A percentile compares a stretch with the other conserved stretches of the same genome.
Conservation (phyloP, 2,329 filamentous ascomycete species). For the Magnaporthales sp. region DNA sequence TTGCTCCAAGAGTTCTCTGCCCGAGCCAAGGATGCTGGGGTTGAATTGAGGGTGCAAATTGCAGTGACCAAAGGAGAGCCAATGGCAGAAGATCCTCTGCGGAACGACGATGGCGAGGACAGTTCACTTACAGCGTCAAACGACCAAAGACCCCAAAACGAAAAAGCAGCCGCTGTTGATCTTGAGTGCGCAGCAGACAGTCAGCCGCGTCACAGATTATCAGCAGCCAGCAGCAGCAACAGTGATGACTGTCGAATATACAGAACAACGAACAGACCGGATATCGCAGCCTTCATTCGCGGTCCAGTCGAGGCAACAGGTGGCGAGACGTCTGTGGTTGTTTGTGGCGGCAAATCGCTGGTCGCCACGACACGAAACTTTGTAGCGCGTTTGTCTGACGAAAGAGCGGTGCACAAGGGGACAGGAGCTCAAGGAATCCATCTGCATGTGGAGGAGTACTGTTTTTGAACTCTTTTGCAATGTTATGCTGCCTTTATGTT, state of each 20-base stretch:
- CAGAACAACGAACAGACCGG: constrained; percentile 36
- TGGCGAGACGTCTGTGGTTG: constrained; percentile 52
- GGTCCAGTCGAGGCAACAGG: constrained; percentile 46
- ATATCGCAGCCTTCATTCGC: constrained; percentile 43
- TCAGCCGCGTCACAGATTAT: constrained; percentile 5
- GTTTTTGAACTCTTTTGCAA: constrained; percentile 16
- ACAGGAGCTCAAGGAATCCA: constrained; percentile 55
- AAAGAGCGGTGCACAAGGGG: constrained; percentile 55
- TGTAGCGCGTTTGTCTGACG: constrained; percentile 47
- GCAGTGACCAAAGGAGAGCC: constrained; percentile 35
- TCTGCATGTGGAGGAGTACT: constrained; percentile 51
- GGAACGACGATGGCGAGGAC: not conserved
- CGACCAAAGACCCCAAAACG: not conserved
- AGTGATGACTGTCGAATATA: constrained; percentile 32
- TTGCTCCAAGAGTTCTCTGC: constrained; percentile 37
- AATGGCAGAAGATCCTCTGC: not conserved
- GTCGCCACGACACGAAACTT: constrained; percentile 45
- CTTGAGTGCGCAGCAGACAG: constrained; percentile 15
- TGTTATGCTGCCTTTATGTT: not conserved
- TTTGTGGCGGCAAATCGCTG: constrained; percentile 48
- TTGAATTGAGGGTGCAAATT: constrained; percentile 43
- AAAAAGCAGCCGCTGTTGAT: constrained; percentile 10
- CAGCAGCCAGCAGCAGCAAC: not conserved
- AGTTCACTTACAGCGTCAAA: not conserved
- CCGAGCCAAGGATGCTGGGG: constrained; percentile 31